Evolutionary conservation across 352 stramenopile genomes (phyloP).

Genomic region (Globisporangium canariense): DNA sequence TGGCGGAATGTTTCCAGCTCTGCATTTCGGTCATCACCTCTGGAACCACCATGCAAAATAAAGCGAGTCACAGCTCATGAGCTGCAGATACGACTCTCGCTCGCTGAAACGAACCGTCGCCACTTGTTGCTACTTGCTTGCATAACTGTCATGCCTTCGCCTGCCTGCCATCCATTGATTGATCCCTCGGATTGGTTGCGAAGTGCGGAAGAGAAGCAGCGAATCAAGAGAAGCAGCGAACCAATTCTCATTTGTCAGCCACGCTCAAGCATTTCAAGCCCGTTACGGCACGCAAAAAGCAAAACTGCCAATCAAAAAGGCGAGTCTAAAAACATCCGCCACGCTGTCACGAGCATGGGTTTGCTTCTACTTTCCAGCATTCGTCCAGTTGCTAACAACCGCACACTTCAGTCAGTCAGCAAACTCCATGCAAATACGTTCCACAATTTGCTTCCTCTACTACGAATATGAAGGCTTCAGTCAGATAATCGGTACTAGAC

Average conservation of each 20-base stretch:
- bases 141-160: not conserved
- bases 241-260: not conserved
- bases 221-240: not conserved
- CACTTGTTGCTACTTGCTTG: not conserved
- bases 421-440: not conserved
- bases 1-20: not conserved
- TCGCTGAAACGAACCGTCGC: too few species aligned
- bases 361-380: not conserved
- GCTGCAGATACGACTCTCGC: too few species aligned
- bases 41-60: too few species aligned
- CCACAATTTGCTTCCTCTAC: not conserved
- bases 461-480: not conserved
- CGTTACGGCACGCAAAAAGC: not conserved
- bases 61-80: too few species aligned
- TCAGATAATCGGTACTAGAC: too few species aligned
- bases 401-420: not conserved
- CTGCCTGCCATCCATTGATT: not conserved
- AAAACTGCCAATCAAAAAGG: slow-evolving; percentile 7
- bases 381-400: not conserved
- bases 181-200: not conserved
- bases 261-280: not conserved
- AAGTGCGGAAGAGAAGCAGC: not conserved
- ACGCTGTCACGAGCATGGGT: not conserved
- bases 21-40: not conserved
- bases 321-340: not conserved